phyloP scores from a whole-genome alignment of 2,329 filamentous ascomycete genomes.

The Fusarium odoratissimum region DNA sequence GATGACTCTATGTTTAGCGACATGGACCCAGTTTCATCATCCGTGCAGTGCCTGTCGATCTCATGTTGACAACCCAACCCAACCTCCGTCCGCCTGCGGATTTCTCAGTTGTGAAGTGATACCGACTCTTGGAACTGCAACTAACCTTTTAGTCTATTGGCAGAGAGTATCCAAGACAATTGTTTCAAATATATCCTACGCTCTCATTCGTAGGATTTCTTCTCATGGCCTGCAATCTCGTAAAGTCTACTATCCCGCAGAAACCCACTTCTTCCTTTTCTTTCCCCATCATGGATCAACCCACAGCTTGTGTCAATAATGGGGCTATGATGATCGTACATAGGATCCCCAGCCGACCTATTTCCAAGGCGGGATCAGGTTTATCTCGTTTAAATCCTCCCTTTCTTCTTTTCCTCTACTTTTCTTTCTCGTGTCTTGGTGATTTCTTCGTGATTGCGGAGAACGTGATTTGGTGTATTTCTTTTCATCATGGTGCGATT shows the following conservation, averaged over 20 bases:
- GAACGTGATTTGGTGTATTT: background rate
- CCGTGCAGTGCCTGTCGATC: constrained; percentile 30
- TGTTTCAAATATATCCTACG: background rate
- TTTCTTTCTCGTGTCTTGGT: constrained; percentile 6
- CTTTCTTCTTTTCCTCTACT: background rate
- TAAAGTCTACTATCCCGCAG: constrained; percentile 25
- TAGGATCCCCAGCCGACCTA: constrained; percentile 12
- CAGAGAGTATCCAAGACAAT: background rate
- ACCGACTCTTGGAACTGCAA: background rate
- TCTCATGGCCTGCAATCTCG: constrained; percentile 5
- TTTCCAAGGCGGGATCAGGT: background rate
- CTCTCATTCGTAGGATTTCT: background rate
- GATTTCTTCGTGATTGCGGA: constrained; percentile 23
- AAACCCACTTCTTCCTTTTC: constrained; percentile 16
- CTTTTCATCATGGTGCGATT: constrained; percentile 51
- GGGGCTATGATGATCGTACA: constrained; percentile 30
- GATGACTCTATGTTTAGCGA: constrained; percentile 32
- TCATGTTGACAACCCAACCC: constrained; percentile 4
- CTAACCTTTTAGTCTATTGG: background rate
- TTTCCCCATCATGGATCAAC: constrained; percentile 15
- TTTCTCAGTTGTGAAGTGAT: background rate
- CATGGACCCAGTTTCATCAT: background rate
- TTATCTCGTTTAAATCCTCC: constrained; percentile 7
- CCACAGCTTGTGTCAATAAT: constrained; percentile 7
- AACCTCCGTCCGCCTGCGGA: background rate